A percentile compares a stretch with the other conserved stretches of the same genome.
Evolutionary conservation across 371 early-diverging fungal genomes (phyloP).

Genomic region (Apophysomyces sp.): DNA sequence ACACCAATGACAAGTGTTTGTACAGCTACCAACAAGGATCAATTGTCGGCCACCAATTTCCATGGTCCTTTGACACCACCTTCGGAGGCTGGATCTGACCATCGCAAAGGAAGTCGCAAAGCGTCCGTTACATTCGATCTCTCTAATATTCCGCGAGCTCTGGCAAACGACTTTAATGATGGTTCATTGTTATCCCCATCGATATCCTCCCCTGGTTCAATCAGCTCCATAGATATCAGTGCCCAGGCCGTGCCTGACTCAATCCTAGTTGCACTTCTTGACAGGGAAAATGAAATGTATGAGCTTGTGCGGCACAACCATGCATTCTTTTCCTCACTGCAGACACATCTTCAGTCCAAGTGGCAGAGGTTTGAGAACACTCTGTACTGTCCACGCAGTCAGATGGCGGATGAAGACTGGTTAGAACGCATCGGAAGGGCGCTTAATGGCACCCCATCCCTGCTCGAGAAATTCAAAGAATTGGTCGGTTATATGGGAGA

Average conservation of each 20-base stretch:
- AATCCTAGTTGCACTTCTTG: conserved; percentile 43
- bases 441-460: conserved; percentile 18
- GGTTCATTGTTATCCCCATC: conserved; percentile 20
- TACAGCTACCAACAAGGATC: neutral
- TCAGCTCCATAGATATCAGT: conserved; percentile 29
- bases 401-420: conserved; percentile 39
- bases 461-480: conserved; percentile 39
- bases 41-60: neutral
- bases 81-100: neutral
- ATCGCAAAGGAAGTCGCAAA: conserved; percentile 15
- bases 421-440: conserved; percentile 29
- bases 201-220: conserved; percentile 9
- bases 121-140: conserved; percentile 44
- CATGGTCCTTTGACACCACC: conserved; percentile 16
- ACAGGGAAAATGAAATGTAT: conserved; percentile 45
- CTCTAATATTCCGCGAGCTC: conserved; percentile 10
- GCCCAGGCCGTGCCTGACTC: conserved; percentile 42
- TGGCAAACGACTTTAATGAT: conserved; percentile 5
- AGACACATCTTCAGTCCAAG: conserved; percentile 20
- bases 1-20: neutral
- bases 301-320: conserved; percentile 38
- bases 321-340: conserved; percentile 26
- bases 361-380: conserved; percentile 42
- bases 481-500: conserved; percentile 39
- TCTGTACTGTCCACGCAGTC: conserved; percentile 24